Percentiles rank a stretch among this genome's conserved stretches.
Evolutionary conservation across 2,329 filamentous ascomycete species (phyloP).

Genomic region (Diaporthe caulivora): DNA sequence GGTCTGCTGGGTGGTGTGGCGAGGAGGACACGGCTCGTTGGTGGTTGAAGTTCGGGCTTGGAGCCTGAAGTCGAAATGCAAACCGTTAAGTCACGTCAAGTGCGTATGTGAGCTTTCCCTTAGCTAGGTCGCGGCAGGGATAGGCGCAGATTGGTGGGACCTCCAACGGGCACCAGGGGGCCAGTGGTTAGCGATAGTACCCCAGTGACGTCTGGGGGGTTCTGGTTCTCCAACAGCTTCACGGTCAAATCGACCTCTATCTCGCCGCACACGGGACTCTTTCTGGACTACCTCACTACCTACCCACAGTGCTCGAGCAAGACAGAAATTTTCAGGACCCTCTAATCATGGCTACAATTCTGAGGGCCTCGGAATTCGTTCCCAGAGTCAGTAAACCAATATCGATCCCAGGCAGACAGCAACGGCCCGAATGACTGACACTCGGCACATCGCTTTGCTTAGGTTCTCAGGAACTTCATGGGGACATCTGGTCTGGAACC

Average conservation of each 20-base stretch:
- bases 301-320: not conserved
- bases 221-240: not conserved
- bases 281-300: not conserved
- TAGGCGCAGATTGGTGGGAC: not conserved
- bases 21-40: conserved; percentile 13
- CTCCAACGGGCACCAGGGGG: not conserved
- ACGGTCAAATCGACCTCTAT: not conserved
- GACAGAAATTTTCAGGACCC: not conserved
- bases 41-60: not conserved
- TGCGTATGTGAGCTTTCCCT: too few species aligned
- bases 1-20: conserved; percentile 14
- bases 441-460: not conserved
- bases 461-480: conserved; percentile 91
- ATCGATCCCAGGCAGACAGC: not conserved
- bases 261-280: not conserved
- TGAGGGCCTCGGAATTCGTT: conserved; percentile 17
- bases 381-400: conserved; percentile 25
- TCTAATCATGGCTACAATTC: conserved; percentile 24
- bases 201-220: conserved; percentile 22
- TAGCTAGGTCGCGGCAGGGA: not conserved
- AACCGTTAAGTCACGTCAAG: not conserved
- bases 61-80: not conserved
- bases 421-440: not conserved
- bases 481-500: conserved; percentile 89
- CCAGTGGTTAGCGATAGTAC: conserved; percentile 7